Conservation (phyloP, 179 eudicot genomes). For the Camellia oleifera region DNA sequence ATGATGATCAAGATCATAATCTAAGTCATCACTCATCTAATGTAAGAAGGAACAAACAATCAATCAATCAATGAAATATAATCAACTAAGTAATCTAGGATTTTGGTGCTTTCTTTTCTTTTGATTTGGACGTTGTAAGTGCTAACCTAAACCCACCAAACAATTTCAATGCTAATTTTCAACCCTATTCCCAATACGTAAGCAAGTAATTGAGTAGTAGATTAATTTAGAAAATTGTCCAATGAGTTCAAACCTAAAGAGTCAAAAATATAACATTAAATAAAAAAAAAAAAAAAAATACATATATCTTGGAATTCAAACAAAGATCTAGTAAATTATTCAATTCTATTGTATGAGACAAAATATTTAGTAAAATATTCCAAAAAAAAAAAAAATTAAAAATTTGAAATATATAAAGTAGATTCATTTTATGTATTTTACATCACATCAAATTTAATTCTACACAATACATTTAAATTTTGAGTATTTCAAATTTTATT, state of each 20-base stretch:
- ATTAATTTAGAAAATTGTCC: not conserved
- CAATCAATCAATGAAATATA: not conserved
- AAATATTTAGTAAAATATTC: no score
- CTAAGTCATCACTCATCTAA: not conserved
- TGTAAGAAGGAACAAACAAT: not conserved
- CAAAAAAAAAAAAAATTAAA: no score
- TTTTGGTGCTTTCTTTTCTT: conserved; percentile 5
- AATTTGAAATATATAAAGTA: no score
- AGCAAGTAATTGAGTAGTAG: conserved; percentile 2
- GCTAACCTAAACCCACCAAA: conserved; percentile 32
- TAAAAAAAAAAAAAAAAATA: not conserved
- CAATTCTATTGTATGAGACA: no score
- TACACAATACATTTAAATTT: no score
- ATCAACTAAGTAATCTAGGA: conserved; percentile 3
- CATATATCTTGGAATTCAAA: conserved; percentile 5
- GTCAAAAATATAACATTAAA: not conserved
- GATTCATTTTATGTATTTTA: no score
- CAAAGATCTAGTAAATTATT: no score
- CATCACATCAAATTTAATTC: no score
- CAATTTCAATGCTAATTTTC: conserved; percentile 2
- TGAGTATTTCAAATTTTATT: no score
- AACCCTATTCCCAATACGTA: conserved; percentile 9
- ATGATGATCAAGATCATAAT: not conserved
- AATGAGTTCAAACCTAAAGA: not conserved
- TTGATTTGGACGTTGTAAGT: conserved; percentile 9